Evolutionary conservation across 352 stramenopile species (phyloP).

Genomic region (Albugo laibachii): DNA sequence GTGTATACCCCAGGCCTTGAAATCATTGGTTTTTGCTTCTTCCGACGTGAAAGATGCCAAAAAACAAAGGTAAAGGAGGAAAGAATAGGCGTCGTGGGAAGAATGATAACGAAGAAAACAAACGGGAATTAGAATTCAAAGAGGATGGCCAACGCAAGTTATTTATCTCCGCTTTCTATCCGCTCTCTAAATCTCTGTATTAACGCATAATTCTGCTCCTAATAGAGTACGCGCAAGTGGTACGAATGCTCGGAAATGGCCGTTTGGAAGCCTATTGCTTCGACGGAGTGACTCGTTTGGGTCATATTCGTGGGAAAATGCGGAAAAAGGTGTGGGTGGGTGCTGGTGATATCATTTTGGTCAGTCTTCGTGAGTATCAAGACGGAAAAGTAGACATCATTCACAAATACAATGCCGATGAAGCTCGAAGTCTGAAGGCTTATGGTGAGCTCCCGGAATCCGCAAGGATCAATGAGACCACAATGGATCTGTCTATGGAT

Average conservation of each 20-base stretch:
- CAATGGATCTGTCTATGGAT: slow-evolving; percentile 72
- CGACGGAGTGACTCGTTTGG: slow-evolving; percentile 93
- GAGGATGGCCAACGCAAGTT: slow-evolving; percentile 91
- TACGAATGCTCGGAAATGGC: slow-evolving; percentile 97
- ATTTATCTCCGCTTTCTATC: background rate
- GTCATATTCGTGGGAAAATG: slow-evolving; percentile 99
- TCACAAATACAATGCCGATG: slow-evolving; percentile 96
- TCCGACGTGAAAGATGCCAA: slow-evolving; percentile 27
- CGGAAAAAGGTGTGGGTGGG: slow-evolving; percentile 99
- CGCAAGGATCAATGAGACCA: slow-evolving; percentile 77
- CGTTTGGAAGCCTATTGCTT: slow-evolving; percentile 98
- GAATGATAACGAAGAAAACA: slow-evolving; percentile 97
- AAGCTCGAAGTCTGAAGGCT: slow-evolving; percentile 97
- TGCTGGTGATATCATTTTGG: slow-evolving; percentile 97
- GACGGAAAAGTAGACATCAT: slow-evolving; percentile 99
- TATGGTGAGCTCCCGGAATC: slow-evolving; percentile 99
- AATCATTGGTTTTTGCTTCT: background rate
- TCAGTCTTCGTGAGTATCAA: slow-evolving; percentile 98
- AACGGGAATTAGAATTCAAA: slow-evolving; percentile 99
- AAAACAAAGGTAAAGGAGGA: slow-evolving; percentile 92
- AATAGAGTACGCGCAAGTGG: slow-evolving; percentile 95
- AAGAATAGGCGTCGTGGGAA: slow-evolving; percentile 97
- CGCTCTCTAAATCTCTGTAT: background rate
- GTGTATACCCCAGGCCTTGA: no score
- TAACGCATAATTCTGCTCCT: background rate